Evolutionary conservation across 768 basidiomycete species (phyloP).

Genomic region (Termitomyces sp.): DNA sequence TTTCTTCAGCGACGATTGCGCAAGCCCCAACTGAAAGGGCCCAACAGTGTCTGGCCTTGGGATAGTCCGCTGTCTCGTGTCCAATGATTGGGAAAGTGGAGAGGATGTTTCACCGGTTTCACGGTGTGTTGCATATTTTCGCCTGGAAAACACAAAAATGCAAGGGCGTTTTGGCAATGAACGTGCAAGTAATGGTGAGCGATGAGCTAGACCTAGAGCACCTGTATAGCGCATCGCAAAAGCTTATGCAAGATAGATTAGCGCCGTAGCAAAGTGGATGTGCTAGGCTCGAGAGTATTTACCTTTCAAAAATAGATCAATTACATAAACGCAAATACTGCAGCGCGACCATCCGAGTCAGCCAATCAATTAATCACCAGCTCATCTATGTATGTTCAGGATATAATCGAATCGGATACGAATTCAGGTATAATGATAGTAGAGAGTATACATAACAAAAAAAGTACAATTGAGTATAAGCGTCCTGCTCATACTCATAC

Average conservation of each 20-base stretch:
- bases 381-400: background rate
- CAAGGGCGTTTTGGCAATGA: slow-evolving; percentile 5
- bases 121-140: slow-evolving; percentile 47
- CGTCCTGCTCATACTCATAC: background rate
- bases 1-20: slow-evolving; percentile 49
- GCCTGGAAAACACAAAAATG: slow-evolving; percentile 4
- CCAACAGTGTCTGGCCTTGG: slow-evolving; percentile 62
- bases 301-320: background rate
- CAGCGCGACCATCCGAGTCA: no score
- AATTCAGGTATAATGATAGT: background rate
- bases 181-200: slow-evolving; percentile 5
- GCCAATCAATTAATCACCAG: no score
- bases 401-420: background rate
- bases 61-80: slow-evolving; percentile 47
- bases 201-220: slow-evolving; percentile 12
- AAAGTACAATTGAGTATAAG: background rate
- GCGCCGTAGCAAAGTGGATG: background rate
- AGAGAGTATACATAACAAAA: slow-evolving; percentile 7
- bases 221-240: slow-evolving; percentile 16
- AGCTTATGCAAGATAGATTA: background rate
- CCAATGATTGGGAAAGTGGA: slow-evolving; percentile 60
- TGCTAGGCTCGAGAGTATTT: background rate
- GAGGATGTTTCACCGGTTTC: slow-evolving; percentile 37
- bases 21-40: slow-evolving; percentile 73
- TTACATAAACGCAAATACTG: slow-evolving; percentile 15